A percentile compares a stretch with the other conserved stretches of the same genome.
phyloP scores from a whole-genome alignment of 768 basidiomycete species.

The Termitomyces sp. region DNA sequence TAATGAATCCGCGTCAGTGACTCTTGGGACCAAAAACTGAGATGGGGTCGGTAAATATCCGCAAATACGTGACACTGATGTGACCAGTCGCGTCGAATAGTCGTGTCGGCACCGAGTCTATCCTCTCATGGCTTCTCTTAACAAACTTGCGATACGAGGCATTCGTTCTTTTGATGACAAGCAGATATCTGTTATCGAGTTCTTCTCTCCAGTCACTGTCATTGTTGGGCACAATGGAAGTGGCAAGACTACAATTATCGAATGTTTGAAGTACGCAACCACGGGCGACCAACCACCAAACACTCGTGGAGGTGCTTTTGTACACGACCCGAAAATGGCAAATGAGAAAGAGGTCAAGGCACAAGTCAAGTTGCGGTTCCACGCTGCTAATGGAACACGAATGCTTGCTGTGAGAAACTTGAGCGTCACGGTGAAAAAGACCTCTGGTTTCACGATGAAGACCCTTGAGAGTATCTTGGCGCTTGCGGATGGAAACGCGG shows the following conservation, averaged over 20 bases:
- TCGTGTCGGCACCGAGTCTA: background rate
- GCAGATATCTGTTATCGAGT: conserved; percentile 88
- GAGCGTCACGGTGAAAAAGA: conserved; percentile 93
- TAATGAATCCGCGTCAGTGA: too few relatives aligned
- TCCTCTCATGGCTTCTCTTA: conserved; percentile 67
- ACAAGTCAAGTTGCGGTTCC: conserved; percentile 93
- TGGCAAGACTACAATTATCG: conserved; percentile 98
- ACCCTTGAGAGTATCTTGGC: conserved; percentile 91
- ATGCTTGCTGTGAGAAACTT: conserved; percentile 92
- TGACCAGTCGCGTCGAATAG: conserved; percentile 16
- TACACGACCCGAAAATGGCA: conserved; percentile 99
- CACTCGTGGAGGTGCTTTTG: conserved; percentile 96
- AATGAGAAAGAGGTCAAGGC: conserved; percentile 99
- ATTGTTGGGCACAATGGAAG: conserved; percentile 99
- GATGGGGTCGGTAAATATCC: conserved; percentile 5
- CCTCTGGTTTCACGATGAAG: conserved; percentile 87
- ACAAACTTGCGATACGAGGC: conserved; percentile 91
- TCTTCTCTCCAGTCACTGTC: conserved; percentile 96
- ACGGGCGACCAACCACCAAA: conserved; percentile 98
- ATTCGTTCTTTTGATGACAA: conserved; percentile 98
- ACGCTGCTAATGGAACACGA: conserved; percentile 81
- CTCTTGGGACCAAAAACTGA: background rate
- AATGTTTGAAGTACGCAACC: conserved; percentile 98
- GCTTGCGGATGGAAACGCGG: conserved; percentile 60
- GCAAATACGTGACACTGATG: conserved; percentile 7